Conservation (phyloP, 2,329 filamentous ascomycete species). For the Sarocladium brachiariae region DNA sequence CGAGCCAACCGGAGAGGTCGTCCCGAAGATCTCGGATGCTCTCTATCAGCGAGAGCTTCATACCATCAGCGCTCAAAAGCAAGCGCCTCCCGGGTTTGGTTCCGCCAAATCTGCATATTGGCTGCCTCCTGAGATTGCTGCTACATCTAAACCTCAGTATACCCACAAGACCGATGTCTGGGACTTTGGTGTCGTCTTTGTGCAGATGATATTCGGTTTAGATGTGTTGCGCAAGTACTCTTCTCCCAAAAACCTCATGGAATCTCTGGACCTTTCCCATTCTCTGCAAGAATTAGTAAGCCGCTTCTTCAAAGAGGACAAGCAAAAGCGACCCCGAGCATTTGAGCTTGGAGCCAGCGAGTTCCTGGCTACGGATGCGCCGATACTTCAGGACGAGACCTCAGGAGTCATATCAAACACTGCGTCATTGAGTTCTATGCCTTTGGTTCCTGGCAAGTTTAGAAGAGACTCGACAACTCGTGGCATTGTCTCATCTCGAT, state of each 20-base stretch:
- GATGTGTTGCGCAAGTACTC: slow-evolving; percentile 69
- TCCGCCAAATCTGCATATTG: slow-evolving; percentile 73
- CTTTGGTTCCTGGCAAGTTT: slow-evolving; percentile 38
- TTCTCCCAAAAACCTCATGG: slow-evolving; percentile 68
- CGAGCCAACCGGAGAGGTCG: slow-evolving; percentile 59
- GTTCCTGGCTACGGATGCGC: slow-evolving; percentile 59
- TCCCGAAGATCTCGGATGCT: slow-evolving; percentile 68
- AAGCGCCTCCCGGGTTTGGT: slow-evolving; percentile 44
- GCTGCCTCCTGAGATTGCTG: slow-evolving; percentile 71
- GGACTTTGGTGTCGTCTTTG: slow-evolving; percentile 85
- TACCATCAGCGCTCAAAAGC: slow-evolving; percentile 46
- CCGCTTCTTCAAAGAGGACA: slow-evolving; percentile 78
- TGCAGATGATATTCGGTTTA: slow-evolving; percentile 90
- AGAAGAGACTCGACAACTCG: slow-evolving; percentile 57
- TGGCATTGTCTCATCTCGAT: slow-evolving; percentile 57
- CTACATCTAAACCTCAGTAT: slow-evolving; percentile 53
- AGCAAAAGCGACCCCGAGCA: slow-evolving; percentile 76
- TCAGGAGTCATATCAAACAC: slow-evolving; percentile 31
- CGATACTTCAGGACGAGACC: slow-evolving; percentile 44
- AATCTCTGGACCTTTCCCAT: slow-evolving; percentile 63
- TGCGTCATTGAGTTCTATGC: slow-evolving; percentile 36
- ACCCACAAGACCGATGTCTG: slow-evolving; percentile 84
- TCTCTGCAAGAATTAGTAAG: slow-evolving; percentile 72
- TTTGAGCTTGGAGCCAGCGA: slow-evolving; percentile 64
- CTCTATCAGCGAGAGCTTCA: slow-evolving; percentile 65